phyloP scores from a whole-genome alignment of 306 rosid genomes.

The Mucuna pruriens region DNA sequence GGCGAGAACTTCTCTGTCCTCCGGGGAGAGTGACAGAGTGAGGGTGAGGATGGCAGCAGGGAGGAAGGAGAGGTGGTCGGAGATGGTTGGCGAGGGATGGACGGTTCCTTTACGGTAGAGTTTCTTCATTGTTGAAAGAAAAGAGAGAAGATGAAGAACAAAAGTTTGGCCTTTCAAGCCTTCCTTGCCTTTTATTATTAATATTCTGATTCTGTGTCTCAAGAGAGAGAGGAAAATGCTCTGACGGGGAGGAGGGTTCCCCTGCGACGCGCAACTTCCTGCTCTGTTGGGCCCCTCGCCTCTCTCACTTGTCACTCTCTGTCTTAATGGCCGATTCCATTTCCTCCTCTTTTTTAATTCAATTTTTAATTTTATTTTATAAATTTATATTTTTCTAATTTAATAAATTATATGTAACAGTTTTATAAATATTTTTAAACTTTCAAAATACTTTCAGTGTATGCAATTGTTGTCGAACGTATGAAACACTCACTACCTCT shows the following conservation, averaged over 20 bases:
- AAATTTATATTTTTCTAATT: too few species aligned
- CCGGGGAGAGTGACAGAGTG: slow-evolving; percentile 63
- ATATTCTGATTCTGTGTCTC: slow-evolving; percentile 26
- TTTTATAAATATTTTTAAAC: too few species aligned
- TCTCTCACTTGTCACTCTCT: slow-evolving; percentile 6
- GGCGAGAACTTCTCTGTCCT: slow-evolving; percentile 79
- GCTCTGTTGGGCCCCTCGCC: slow-evolving; percentile 35
- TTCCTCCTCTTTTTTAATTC: too few species aligned
- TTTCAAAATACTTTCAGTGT: too few species aligned
- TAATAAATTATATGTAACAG: too few species aligned
- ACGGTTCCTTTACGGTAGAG: slow-evolving; percentile 78
- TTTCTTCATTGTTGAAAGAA: slow-evolving; percentile 65
- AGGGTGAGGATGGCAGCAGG: slow-evolving; percentile 78
- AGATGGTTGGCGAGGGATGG: slow-evolving; percentile 78
- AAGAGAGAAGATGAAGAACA: not conserved
- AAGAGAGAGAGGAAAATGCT: not conserved
- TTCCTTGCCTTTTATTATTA: slow-evolving; percentile 30
- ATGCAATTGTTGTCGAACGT: too few species aligned
- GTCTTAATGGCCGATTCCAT: too few species aligned
- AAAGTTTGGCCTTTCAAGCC: not conserved
- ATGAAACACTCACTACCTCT: too few species aligned
- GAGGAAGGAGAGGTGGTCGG: slow-evolving; percentile 78
- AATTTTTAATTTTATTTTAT: too few species aligned
- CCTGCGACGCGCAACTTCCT: slow-evolving; percentile 7
- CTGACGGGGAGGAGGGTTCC: slow-evolving; percentile 14